Evolutionary conservation across 768 basidiomycete genomes (phyloP).

Genomic region (Collybia mongolica): DNA sequence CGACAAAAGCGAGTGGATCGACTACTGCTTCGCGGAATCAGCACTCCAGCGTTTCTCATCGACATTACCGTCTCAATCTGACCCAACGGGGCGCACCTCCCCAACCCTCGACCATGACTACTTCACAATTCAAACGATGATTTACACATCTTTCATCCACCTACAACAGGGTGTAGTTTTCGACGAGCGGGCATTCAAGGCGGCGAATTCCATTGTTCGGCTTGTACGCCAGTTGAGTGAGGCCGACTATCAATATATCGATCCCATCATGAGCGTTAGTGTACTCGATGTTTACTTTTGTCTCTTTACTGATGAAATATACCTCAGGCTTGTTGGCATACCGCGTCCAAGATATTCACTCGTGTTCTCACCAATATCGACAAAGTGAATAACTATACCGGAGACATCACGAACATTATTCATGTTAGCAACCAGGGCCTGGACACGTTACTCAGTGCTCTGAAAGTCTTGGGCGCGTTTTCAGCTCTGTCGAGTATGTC

Average conservation of each 20-base stretch:
- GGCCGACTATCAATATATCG: conserved; percentile 50
- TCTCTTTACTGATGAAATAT: background rate
- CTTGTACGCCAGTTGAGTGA: conserved; percentile 47
- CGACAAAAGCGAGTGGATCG: conserved; percentile 22
- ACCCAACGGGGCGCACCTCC: background rate
- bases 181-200: conserved; percentile 40
- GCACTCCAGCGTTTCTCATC: conserved; percentile 45
- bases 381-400: conserved; percentile 2
- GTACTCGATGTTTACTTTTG: background rate
- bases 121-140: conserved; percentile 39
- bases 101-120: conserved; percentile 8
- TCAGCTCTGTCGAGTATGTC: conserved; percentile 15
- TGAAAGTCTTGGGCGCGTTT: conserved; percentile 13
- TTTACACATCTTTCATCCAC: conserved; percentile 50
- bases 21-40: conserved; percentile 36
- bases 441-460: conserved; percentile 12
- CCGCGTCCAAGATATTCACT: conserved; percentile 18
- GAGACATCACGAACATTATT: conserved; percentile 6
- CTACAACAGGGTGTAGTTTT: conserved; percentile 39
- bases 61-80: conserved; percentile 19
- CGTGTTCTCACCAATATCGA: conserved; percentile 6
- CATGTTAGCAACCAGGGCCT: conserved; percentile 8
- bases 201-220: conserved; percentile 40
- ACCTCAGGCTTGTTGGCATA: conserved; percentile 17
- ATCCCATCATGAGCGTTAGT: conserved; percentile 55